A percentile compares a stretch with the other conserved stretches of the same genome.
phyloP scores from a whole-genome alignment of 768 basidiomycete species.

The Suillus decipiens region DNA sequence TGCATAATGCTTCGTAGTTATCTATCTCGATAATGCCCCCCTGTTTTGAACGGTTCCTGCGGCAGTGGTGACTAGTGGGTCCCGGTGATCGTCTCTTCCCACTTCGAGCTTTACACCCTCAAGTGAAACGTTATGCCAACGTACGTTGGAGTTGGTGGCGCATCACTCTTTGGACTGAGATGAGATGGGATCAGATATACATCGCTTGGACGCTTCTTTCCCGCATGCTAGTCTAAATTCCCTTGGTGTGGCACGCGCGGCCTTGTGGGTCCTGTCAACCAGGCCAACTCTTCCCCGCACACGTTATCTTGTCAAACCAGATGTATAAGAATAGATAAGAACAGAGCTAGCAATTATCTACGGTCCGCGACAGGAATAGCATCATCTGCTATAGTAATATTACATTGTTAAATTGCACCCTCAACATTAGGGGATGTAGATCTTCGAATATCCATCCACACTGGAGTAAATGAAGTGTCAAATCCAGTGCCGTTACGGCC shows the following conservation, averaged over 20 bases:
- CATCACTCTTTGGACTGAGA: not conserved
- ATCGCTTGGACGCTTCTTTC: not conserved
- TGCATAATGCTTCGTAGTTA: not conserved
- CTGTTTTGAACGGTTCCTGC: not conserved
- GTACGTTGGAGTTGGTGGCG: not conserved
- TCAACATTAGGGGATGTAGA: conserved; percentile 30
- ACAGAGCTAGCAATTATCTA: not conserved
- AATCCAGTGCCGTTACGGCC: conserved; percentile 8
- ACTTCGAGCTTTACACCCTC: too few relatives aligned
- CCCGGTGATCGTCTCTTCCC: too few relatives aligned
- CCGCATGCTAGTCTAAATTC: not conserved
- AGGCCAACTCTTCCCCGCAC: not conserved
- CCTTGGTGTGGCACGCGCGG: not conserved
- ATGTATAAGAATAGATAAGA: not conserved
- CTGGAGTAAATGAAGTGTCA: conserved; percentile 14
- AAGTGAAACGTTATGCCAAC: not conserved
- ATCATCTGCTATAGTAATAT: not conserved
- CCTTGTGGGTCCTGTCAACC: not conserved
- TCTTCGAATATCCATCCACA: conserved; percentile 38
- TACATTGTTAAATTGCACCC: not conserved
- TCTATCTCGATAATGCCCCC: not conserved
- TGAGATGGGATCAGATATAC: not conserved
- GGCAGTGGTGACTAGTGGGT: not conserved
- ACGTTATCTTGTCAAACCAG: too few relatives aligned
- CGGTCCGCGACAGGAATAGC: not conserved